Conservation (phyloP, 2,329 filamentous ascomycete species). For the Ramularia endophylla region DNA sequence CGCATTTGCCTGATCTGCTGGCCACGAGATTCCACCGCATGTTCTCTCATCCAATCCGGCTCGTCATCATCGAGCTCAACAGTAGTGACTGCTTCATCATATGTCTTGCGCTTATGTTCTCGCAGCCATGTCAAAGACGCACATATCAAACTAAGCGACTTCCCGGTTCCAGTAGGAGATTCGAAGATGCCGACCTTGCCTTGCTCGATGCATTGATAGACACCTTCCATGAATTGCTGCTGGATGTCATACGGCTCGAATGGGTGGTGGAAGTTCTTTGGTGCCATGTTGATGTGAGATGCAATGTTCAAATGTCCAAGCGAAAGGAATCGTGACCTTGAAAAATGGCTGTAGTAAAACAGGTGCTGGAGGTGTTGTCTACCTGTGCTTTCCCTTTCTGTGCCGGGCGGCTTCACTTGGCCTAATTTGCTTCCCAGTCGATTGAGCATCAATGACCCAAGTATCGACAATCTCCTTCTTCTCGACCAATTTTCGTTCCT, state of each 20-base stretch:
- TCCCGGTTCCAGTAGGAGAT: constrained; percentile 82
- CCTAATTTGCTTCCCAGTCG: constrained; percentile 11
- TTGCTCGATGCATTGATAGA: constrained; percentile 72
- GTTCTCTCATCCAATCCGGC: constrained; percentile 78
- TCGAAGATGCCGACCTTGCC: constrained; percentile 84
- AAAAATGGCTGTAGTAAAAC: background rate
- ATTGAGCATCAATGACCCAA: constrained; percentile 52
- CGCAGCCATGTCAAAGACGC: constrained; percentile 87
- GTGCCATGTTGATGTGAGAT: constrained; percentile 16
- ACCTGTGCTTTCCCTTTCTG: constrained; percentile 42
- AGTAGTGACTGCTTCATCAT: constrained; percentile 50
- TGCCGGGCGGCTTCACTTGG: constrained; percentile 29
- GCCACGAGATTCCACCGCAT: constrained; percentile 63
- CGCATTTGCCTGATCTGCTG: constrained; percentile 60
- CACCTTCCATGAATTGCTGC: constrained; percentile 75
- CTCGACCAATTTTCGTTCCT: constrained; percentile 56
- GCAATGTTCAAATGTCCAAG: background rate
- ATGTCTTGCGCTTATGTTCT: constrained; percentile 60
- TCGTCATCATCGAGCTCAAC: constrained; percentile 56
- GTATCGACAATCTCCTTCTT: constrained; percentile 64
- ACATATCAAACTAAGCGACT: constrained; percentile 88
- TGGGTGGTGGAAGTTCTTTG: constrained; percentile 72
- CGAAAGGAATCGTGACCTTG: background rate
- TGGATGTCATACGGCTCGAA: constrained; percentile 86
- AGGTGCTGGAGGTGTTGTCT: constrained; percentile 17